These are phyloP conservation scores for Lophiostoma macrostomum DNA, from an alignment of 495 filamentous ascomycete species.

Conservation along the genomic window DNA sequence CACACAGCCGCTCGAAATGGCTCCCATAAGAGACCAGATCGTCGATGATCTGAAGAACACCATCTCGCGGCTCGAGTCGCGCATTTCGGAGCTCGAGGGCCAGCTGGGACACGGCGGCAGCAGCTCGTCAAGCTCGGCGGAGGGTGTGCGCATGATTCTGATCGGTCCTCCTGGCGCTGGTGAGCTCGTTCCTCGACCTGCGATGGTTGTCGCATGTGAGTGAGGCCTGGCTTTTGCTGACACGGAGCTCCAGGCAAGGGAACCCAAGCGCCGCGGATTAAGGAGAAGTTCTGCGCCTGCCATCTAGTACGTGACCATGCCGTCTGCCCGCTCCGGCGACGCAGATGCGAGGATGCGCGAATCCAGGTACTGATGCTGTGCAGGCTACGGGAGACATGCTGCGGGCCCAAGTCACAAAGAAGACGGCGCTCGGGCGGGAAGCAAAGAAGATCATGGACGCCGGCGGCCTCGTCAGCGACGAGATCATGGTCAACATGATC, in stretches of 20 bases:
- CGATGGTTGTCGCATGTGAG: neutral
- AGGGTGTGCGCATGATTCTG: conserved; percentile 82
- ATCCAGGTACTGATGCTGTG: conserved; percentile 17
- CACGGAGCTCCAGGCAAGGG: conserved; percentile 73
- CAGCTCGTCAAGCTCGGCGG: conserved; percentile 47
- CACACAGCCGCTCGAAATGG: conserved; percentile 33
- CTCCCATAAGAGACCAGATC: conserved; percentile 35
- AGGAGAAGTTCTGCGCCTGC: conserved; percentile 94
- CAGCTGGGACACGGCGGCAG: conserved; percentile 50
- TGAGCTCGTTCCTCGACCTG: conserved; percentile 47
- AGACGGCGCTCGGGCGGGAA: conserved; percentile 89
- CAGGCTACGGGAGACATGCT: conserved; percentile 99
- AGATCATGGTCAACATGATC: conserved; percentile 99
- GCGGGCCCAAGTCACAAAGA: conserved; percentile 95
- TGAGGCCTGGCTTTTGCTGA: conserved; percentile 28
- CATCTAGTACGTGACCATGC: conserved; percentile 72
- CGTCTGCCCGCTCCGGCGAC: neutral
- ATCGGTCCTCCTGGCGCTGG: conserved; percentile 98
- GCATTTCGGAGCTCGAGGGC: conserved; percentile 74
- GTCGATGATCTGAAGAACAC: conserved; percentile 47
- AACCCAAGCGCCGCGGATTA: conserved; percentile 95
- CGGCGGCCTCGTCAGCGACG: conserved; percentile 94
- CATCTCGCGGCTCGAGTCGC: conserved; percentile 77
- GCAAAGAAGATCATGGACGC: conserved; percentile 99
- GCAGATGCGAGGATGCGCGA: conserved; percentile 1